Evolutionary conservation across 2,329 filamentous ascomycete species (phyloP).

Genomic region (Lecanosticta acicola): DNA sequence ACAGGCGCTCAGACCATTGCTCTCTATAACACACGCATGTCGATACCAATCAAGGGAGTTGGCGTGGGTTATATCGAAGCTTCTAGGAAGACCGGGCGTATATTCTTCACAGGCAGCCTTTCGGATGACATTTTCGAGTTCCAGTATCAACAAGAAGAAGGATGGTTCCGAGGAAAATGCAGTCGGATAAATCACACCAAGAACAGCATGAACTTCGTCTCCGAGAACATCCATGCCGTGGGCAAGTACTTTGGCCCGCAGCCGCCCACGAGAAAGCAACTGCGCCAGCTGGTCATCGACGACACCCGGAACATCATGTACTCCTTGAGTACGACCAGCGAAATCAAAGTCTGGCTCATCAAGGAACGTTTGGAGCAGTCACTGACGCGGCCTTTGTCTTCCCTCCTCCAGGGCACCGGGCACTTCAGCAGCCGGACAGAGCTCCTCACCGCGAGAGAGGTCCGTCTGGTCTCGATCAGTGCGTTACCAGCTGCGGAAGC

Average conservation of each 20-base stretch:
- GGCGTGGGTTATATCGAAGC: constrained; percentile 69
- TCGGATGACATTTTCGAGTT: constrained; percentile 91
- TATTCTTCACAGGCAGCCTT: constrained; percentile 79
- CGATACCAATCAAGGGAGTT: constrained; percentile 66
- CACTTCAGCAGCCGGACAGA: constrained; percentile 74
- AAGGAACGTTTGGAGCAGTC: constrained; percentile 53
- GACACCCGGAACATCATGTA: constrained; percentile 85
- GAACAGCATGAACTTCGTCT: constrained; percentile 36
- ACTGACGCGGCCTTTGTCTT: constrained; percentile 50
- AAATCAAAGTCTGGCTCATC: constrained; percentile 87
- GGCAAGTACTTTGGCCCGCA: constrained; percentile 27
- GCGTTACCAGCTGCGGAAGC: constrained; percentile 76
- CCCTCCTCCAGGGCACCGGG: constrained; percentile 64
- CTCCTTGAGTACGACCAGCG: constrained; percentile 79
- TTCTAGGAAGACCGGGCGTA: constrained; percentile 72
- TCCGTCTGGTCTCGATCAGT: constrained; percentile 76
- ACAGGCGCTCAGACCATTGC: constrained; percentile 67
- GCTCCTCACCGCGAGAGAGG: constrained; percentile 59
- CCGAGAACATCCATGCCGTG: constrained; percentile 34
- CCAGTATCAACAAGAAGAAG: constrained; percentile 93
- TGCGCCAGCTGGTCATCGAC: constrained; percentile 78
- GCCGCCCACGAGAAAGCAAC: constrained; percentile 51
- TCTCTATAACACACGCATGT: constrained; percentile 86
- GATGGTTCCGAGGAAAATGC: constrained; percentile 89
- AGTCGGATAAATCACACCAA: constrained; percentile 61